A percentile compares a stretch with the other conserved stretches of the same genome.
phyloP scores from a whole-genome alignment of 805 yeast genomes.

The Yarrowia sp. region DNA sequence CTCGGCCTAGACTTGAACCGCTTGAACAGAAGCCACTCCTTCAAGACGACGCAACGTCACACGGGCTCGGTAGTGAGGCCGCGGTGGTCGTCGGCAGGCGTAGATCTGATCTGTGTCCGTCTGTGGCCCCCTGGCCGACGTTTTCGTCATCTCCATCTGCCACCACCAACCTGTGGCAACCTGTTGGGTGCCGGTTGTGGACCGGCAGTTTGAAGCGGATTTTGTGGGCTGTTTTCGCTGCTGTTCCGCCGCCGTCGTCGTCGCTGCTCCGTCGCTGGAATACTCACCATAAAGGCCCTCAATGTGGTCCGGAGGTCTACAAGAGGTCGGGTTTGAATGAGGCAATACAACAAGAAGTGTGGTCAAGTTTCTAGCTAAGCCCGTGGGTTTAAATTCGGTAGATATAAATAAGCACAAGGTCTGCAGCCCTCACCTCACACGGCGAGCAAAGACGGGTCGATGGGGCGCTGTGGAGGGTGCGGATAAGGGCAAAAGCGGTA shows the following conservation, averaged over 20 bases:
- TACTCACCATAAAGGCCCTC: constrained; percentile 39
- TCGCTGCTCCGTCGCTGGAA: constrained; percentile 4
- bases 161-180: neutral
- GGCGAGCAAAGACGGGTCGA: neutral
- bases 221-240: neutral
- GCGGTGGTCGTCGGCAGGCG: too few relatives aligned
- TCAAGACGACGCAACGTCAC: too few relatives aligned
- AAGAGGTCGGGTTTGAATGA: constrained; percentile 15
- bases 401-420: constrained; percentile 38
- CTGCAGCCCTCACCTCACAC: constrained; percentile 38
- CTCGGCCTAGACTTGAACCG: too few relatives aligned
- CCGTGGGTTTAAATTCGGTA: constrained; percentile 39
- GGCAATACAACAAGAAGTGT: constrained; percentile 36
- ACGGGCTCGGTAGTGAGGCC: too few relatives aligned
- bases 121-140: too few relatives aligned
- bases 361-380: constrained; percentile 34
- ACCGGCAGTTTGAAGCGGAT: neutral
- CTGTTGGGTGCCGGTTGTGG: constrained; percentile 2
- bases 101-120: too few relatives aligned
- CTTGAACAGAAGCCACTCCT: too few relatives aligned
- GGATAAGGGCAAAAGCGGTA: constrained; percentile 23
- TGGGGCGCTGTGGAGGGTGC: neutral
- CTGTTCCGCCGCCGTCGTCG: neutral
- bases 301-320: constrained; percentile 36
- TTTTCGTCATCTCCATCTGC: too few relatives aligned